phyloP scores from a whole-genome alignment of 805 yeast species.

The Metschnikowia koreensis region DNA sequence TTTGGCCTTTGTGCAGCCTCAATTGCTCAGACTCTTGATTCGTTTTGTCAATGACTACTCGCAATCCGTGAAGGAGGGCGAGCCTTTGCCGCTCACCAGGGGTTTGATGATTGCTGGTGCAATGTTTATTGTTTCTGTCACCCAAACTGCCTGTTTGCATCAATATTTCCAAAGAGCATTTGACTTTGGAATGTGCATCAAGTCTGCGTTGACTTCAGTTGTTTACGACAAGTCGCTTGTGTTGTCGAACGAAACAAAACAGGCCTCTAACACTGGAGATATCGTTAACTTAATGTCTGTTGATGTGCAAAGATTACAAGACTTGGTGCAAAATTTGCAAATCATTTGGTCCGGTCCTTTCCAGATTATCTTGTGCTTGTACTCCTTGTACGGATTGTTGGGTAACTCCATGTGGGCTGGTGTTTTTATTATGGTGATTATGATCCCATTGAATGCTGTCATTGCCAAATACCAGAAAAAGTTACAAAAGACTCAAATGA shows the following conservation, averaged over 20 bases:
- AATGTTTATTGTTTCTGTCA: constrained; percentile 74
- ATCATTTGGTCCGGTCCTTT: constrained; percentile 92
- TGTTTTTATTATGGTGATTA: constrained; percentile 68
- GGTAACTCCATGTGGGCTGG: constrained; percentile 98
- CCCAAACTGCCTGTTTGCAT: constrained; percentile 74
- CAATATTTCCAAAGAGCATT: constrained; percentile 76
- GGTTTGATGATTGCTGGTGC: constrained; percentile 74
- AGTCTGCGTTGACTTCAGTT: constrained; percentile 63
- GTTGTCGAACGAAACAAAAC: constrained; percentile 69
- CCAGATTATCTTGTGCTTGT: constrained; percentile 74
- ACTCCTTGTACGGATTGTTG: constrained; percentile 65
- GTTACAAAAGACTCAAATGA: constrained; percentile 84
- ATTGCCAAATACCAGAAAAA: constrained; percentile 66
- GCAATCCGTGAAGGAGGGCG: constrained; percentile 32
- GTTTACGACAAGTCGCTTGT: constrained; percentile 68
- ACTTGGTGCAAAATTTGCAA: constrained; percentile 72
- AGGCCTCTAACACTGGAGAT: constrained; percentile 80
- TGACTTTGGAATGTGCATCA: constrained; percentile 74
- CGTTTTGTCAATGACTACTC: constrained; percentile 38
- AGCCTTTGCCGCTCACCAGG: constrained; percentile 58
- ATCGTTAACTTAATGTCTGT: constrained; percentile 94
- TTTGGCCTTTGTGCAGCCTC: constrained; percentile 46
- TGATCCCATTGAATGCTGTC: constrained; percentile 76
- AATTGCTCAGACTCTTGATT: constrained; percentile 33
- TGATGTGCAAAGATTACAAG: constrained; percentile 86